Conservation (phyloP, 805 yeast species). For the Ogataea degrootiae region DNA sequence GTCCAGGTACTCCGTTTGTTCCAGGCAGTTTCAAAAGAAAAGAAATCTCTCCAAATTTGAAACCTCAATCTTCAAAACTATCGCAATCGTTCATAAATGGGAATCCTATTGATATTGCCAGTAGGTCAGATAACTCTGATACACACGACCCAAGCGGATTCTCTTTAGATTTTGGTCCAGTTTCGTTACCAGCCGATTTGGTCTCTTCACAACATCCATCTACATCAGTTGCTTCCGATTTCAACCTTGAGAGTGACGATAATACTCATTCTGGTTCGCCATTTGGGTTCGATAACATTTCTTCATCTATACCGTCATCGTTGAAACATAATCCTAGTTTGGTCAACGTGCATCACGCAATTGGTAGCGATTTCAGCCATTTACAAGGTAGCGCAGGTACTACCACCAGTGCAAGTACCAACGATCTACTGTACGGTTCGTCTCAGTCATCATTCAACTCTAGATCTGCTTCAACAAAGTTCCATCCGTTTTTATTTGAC, state of each 20-base stretch:
- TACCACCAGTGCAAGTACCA: background rate
- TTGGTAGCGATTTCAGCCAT: background rate
- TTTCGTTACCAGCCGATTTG: conserved; percentile 7
- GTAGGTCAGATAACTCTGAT: background rate
- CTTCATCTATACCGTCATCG: conserved; percentile 19
- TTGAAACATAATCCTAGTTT: conserved; percentile 21
- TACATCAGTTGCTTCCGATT: conserved; percentile 10
- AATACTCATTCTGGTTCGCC: conserved; percentile 15
- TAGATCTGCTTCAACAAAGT: conserved; percentile 6
- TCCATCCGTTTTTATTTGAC: conserved; percentile 14
- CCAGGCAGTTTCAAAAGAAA: conserved; percentile 17
- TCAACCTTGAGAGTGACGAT: conserved; percentile 3
- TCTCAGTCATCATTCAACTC: conserved; percentile 19
- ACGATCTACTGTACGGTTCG: conserved; percentile 18
- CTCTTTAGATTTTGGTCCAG: conserved; percentile 17
- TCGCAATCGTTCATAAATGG: conserved; percentile 22
- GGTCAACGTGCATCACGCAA: conserved; percentile 8
- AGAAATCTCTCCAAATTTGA: conserved; percentile 19
- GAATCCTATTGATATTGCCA: background rate
- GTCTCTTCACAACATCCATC: conserved; percentile 4
- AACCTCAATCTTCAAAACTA: conserved; percentile 24
- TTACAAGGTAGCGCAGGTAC: background rate
- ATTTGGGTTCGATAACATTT: conserved; percentile 17
- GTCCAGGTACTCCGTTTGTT: conserved; percentile 2
- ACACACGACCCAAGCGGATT: conserved; percentile 3